Evolutionary conservation across 2,329 filamentous ascomycete species (phyloP), one percentile per base, ranked within the genome.

Genomic region (Cylindrodendrum hubeiense): DNA sequence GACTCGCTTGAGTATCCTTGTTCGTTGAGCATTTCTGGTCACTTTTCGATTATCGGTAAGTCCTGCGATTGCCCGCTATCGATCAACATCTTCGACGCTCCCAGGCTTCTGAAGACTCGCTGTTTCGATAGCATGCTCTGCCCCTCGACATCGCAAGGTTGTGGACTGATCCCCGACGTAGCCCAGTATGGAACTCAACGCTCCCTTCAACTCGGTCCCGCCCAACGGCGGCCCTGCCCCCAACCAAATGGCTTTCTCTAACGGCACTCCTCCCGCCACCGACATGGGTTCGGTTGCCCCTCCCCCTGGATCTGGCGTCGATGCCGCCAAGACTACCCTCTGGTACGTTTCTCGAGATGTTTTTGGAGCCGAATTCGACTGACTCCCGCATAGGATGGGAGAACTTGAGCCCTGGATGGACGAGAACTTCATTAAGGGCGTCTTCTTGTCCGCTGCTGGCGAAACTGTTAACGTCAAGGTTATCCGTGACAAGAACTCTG

Each of bases 331-430:
- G 81, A 89, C 80, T n/a, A 84, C 87, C 50, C 83, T 89, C 2
- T 89, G 87, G 86, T 88, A 80, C 69, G 82, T 63, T 22, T 3
- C 4, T n/a, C 3, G 7, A 6, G 2, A n/a, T 17, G 1, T 7
- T 5, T 56, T 9, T 5, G 2, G 15, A 4, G 2, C 9, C 5
- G 12, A 53, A 15, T 19, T 12, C 17, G 6, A n/a, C 68, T 78
- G 10, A 77, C 34, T 2, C 5, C 8, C 1, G 26, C 41, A 22
- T 67, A 97, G 95, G 95, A 99, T 99, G 96, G 96, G 96, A 73
- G 96, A 99, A 81, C 91, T 99, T 69, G 95, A 98, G 82, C 93
- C 94, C 28, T 99, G 96, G 96, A 98, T 99, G 84, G 96, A 99
- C 75, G 96, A 99, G 85, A 97, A 95, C 83, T 99, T 98, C 81